Base-by-base conservation (phyloP, 2,329 filamentous ascomycete genomes). In the Fusarium duplospermum region DNA sequence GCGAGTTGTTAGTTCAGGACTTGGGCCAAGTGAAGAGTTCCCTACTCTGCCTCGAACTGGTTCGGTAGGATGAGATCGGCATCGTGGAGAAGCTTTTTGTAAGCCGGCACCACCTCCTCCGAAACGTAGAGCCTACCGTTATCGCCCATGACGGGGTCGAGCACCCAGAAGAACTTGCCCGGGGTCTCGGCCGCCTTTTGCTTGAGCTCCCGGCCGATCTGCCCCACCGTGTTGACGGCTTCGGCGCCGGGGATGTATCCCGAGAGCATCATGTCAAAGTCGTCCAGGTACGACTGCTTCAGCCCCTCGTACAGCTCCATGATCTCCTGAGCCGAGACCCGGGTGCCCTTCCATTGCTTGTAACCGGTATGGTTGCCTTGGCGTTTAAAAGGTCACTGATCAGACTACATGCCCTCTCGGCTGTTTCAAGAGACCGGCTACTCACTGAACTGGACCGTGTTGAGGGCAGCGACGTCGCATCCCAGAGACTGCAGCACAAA, bases 61-160 rank as follows among this genome's bases (percentile, higher is more conserved):
- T 99, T 99, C 5, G 96, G 96, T 18, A 98, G 85, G 65, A 99
- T 97, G 76, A 99, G 83, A 82, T 99, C 96, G 3, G 96, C 96
- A 77, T 96, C 89, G 38, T 88, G 88, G 24, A 98, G 86, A 66
- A 98, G 87, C 27, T 87, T 87, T 83, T 94, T 96, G 83, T 98
- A 99, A 16, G 93, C 95, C 0, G 95, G 95, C 18, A 98, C 93
- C 4, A 97, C 94, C 73, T 97, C 94, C 77, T 96, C 92, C 7
- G 93, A 93, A 9, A 99, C 96, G 80, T 99, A 99, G 14, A 99
- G 87, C 75, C 89, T 91, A 59, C 95, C 96, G 79, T 98, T 95
- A 81, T 99, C 96, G 33, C 96, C 96, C 96, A 99, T 99, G 57
- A 99, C 96, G 0, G 97, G 96, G 82, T 99, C 96, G 29, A 99